Conservation (phyloP, 768 basidiomycete genomes). For the Rickenella mellea region DNA sequence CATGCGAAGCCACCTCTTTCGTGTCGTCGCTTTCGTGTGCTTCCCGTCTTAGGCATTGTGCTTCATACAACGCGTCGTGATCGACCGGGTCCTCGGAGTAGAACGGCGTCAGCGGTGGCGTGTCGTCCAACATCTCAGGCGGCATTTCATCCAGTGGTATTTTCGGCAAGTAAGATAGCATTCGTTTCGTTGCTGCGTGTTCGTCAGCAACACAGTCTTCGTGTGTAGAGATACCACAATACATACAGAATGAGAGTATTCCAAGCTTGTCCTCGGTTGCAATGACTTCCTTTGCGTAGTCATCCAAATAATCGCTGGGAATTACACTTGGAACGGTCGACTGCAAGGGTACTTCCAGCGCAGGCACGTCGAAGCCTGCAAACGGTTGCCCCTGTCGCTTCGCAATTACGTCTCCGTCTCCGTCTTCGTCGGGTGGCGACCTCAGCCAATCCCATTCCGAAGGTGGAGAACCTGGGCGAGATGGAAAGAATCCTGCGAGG, state of each 20-base stretch:
- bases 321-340: slow-evolving; percentile 14
- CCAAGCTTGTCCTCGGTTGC: slow-evolving; percentile 41
- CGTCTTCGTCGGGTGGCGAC: slow-evolving; percentile 14
- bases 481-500: slow-evolving; percentile 39
- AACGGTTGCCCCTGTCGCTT: not conserved
- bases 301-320: slow-evolving; percentile 10
- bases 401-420: slow-evolving; percentile 8
- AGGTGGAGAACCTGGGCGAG: slow-evolving; percentile 13
- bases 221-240: not conserved
- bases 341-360: slow-evolving; percentile 15
- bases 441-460: slow-evolving; percentile 34
- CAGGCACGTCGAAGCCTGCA: slow-evolving; percentile 11
- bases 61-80: slow-evolving; percentile 25
- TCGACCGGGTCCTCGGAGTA: slow-evolving; percentile 25
- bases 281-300: slow-evolving; percentile 27
- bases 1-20: no score
- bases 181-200: no score
- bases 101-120: slow-evolving; percentile 24
- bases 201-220: no score
- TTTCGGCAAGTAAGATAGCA: no score
- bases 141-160: no score
- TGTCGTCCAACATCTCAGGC: slow-evolving; percentile 3
- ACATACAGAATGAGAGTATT: slow-evolving; percentile 35
- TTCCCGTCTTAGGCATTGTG: slow-evolving; percentile 21
- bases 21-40: slow-evolving; percentile 19